A percentile compares a stretch with the other conserved stretches of the same genome.
phyloP scores from a whole-genome alignment of 441 rosid species.

The Adansonia gregorii region DNA sequence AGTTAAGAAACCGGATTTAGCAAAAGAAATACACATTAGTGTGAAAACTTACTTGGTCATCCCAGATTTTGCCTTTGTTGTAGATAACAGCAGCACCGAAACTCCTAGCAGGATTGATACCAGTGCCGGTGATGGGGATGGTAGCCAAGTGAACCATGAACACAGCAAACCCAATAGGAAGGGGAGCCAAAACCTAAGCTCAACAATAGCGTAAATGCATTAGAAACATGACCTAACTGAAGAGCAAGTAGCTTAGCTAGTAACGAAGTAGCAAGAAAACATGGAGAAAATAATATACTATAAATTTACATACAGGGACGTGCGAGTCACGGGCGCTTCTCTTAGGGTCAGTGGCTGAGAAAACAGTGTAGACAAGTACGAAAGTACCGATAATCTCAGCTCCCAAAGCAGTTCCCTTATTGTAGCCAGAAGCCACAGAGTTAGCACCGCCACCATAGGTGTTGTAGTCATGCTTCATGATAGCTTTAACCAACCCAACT shows the following conservation, averaged over 20 bases:
- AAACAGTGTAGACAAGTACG: slow-evolving; percentile 86
- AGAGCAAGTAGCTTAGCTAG: too few relatives aligned
- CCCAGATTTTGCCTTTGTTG: slow-evolving; percentile 37
- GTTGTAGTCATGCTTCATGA: slow-evolving; percentile 63
- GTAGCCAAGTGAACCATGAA: slow-evolving; percentile 33
- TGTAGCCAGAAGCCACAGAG: slow-evolving; percentile 57
- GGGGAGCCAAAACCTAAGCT: slow-evolving; percentile 36
- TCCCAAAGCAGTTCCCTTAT: slow-evolving; percentile 67
- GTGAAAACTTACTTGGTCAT: slow-evolving; percentile 35
- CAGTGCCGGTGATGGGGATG: slow-evolving; percentile 34
- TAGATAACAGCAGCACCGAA: slow-evolving; percentile 43
- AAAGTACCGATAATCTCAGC: slow-evolving; percentile 93
- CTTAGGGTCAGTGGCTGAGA: slow-evolving; percentile 92
- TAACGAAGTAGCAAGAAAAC: neutral
- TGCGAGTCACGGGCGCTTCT: slow-evolving; percentile 88
- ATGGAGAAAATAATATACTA: neutral
- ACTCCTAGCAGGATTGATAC: slow-evolving; percentile 43
- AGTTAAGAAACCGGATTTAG: neutral
- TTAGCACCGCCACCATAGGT: slow-evolving; percentile 72
- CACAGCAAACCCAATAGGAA: slow-evolving; percentile 42
- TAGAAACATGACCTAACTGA: neutral
- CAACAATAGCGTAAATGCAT: neutral
- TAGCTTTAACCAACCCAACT: slow-evolving; percentile 81
- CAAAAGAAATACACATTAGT: too few relatives aligned
- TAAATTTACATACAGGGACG: slow-evolving; percentile 51